Base-by-base conservation (phyloP, 1,284 basidiomycete genomes). In the Cryptococcus wingfieldii region DNA sequence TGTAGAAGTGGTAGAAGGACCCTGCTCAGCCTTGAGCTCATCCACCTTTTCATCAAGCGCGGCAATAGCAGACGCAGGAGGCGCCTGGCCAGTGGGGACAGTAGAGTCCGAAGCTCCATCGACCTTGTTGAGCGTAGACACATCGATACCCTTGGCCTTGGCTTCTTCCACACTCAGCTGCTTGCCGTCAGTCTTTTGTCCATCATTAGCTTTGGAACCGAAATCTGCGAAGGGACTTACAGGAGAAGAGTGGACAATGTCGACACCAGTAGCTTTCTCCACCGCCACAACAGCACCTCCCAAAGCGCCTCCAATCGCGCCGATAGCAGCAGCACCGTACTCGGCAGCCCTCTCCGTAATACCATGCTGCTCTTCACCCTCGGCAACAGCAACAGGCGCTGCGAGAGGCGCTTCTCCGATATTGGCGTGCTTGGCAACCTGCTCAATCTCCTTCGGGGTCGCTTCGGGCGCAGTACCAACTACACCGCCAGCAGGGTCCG, bases 101-200 rank as follows among this genome's bases (percentile, higher is more conserved):
- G 62, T 53, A 12, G 69, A 52, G 55, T 72, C 66, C 49, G 61
- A 63, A 8, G 58, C 46, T 12, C 53, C 65, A 31, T 72, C 68
- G 46, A 60, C 60, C 59, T 64, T 65, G 28, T 67, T 50, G 2
- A 74, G 54, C 14, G 47, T 47, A 39, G 63, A 52, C 44, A 72
- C 52, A 56, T 77, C 65, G 56, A 77, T 72, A 12, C 74, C 76
- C 38, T 66, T 54, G 10, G 66, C 64, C 54, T 70, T 64, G 27
- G 76, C 76, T 53, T 76, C 74, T 27, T 70, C 68, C 48, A 77
- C 63, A 12, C 70, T 56, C 41, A 69, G 49, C 68, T 69, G 18
- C 8, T 59, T 56, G 55, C 49, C 53, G 34, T 57, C 57, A 54
- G 43, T 38, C 44, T 34, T n/a, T 18, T n/a, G n/a, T 45, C 6